phyloP scores from a whole-genome alignment of 2,329 filamentous ascomycete species.

The Drechmeria coniospora region DNA sequence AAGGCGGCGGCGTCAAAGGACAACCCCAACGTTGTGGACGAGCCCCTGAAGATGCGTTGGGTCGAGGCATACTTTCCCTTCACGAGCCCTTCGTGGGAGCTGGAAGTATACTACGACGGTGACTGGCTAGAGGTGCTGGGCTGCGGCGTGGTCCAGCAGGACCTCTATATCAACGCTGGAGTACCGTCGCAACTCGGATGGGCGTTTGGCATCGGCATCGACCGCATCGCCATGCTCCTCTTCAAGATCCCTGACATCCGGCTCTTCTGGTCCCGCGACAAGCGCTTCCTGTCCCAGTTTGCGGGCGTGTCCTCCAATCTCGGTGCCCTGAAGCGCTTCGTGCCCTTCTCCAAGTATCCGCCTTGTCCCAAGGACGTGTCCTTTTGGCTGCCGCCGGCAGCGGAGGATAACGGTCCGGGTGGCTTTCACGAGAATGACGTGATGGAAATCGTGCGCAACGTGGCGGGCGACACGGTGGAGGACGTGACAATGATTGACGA shows the following conservation, averaged over 20 bases:
- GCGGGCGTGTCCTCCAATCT: slow-evolving; percentile 39
- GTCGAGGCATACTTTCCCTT: slow-evolving; percentile 97
- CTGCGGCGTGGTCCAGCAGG: slow-evolving; percentile 79
- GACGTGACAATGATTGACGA: slow-evolving; percentile 74
- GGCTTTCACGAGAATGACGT: slow-evolving; percentile 86
- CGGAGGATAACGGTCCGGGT: slow-evolving; percentile 29
- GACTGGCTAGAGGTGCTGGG: slow-evolving; percentile 94
- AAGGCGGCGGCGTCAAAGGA: slow-evolving; percentile 44
- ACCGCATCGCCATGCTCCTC: slow-evolving; percentile 92
- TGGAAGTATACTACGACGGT: slow-evolving; percentile 87
- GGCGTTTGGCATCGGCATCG: slow-evolving; percentile 90
- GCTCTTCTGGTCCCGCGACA: slow-evolving; percentile 83
- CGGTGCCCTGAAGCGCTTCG: slow-evolving; percentile 44
- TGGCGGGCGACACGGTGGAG: slow-evolving; percentile 73
- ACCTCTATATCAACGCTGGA: slow-evolving; percentile 62
- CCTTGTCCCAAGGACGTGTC: slow-evolving; percentile 83
- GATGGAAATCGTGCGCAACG: slow-evolving; percentile 82
- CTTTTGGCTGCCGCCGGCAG: slow-evolving; percentile 62
- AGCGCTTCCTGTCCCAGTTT: slow-evolving; percentile 80
- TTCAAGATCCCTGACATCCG: slow-evolving; percentile 95
- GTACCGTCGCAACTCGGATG: slow-evolving; percentile 67
- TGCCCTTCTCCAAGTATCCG: slow-evolving; percentile 83
- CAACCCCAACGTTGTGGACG: slow-evolving; percentile 35
- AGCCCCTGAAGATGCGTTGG: slow-evolving; percentile 80
- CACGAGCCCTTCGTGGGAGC: slow-evolving; percentile 87